Base-by-base conservation (phyloP, 2,329 filamentous ascomycete species). In the Mariannaea elegans region DNA sequence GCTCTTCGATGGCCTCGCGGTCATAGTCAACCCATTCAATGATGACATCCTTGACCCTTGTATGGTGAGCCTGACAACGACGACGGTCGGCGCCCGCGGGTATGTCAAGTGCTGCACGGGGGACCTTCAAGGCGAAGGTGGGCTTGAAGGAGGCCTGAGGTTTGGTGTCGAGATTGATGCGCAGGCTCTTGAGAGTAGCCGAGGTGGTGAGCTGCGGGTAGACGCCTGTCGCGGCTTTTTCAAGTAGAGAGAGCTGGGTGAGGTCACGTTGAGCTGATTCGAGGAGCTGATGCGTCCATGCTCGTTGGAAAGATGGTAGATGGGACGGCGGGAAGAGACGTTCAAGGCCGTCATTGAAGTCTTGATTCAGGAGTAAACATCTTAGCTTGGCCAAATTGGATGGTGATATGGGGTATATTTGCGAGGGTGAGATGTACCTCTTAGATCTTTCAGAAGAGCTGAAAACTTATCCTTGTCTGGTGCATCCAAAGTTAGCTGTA, bases 1-100 rank as follows among this genome's bases (percentile, higher is more conserved):
- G 75, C 57, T 76, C 75, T 46, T 81, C 78, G 14, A 79, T 68
- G 39, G 72, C 73, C 24, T 80, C 75, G 8, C 73, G 69, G 54
- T 81, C 80, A 59, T 82, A 82, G 47, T 77, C 72, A 13, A 81
- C 75, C 79, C 79, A 82, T 59, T 82, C 80, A 50, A 82, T 66
- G 19, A 81, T 58, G 16, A 81, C 77, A 50, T 76, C 68, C 13
- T 74, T 73, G 1, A 69, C 71, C 2, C 64, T 62, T 18, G 73
- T 73, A 47, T 80, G 75, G 6, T 71, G 73, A 1, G 71, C 75
- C 21, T 72, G 76, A 32, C 71, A 73, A 34, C 74, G 71, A 18
- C 65, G 64, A 8, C 56, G 61, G 14, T 58, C 39, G 7, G 44
- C 45, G n/a, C 19, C 44, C 23, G 56, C 32, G 10, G 61, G 47